Evolutionary conservation across 768 basidiomycete species (phyloP), one percentile per base, ranked within the genome.

Genomic region (Dioszegia aurantiaca): DNA sequence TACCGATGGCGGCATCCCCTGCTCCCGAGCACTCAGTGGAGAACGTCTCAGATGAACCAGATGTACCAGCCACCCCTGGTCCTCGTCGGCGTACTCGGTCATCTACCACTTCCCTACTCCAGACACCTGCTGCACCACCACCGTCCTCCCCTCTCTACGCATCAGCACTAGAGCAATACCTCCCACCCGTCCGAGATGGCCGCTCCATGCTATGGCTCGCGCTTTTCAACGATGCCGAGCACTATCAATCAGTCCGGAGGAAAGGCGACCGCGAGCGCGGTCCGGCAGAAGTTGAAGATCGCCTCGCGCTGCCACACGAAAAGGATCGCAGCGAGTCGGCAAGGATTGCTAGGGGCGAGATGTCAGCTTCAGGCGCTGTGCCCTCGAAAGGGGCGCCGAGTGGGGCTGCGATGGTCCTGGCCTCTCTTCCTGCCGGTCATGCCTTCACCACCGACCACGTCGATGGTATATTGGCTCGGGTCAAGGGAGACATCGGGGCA

Each of bases 141-240:
- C 63, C 59, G 0, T 63, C 67, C 39, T 59, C 65, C 10, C 60
- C 59, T 17, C 31, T 52, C 4, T 59, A 63, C 55, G 53, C 63
- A 27, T 19, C 52, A 12, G 47, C 60, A 26, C 55, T 65, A n/a
- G 59, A 58, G 10, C 59, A 68, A 16, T 68, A 61, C 59, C 44
- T 68, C 1, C 69, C 69, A 2, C 21, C 64, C 4, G 40, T 58
- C 33, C 54, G 55, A 8, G 65, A 63, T 16, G 70, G 65, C 21
- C 57, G 65, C 14, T 53, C 59, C 5, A 72, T 72, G 70, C 54
- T 72, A 5, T 72, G 70, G 70, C 59, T 72, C 6, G 68, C 70
- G 19, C 55, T 72, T 2, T 69, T 72, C 59, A 69, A 68, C 19
- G 59, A 69, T 41, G 68, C 67, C 1, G 70, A 69, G 49, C 70